Evolutionary conservation across 306 rosid genomes (phyloP), one percentile per base, ranked within the genome.

Genomic region (Malus asiatica): DNA sequence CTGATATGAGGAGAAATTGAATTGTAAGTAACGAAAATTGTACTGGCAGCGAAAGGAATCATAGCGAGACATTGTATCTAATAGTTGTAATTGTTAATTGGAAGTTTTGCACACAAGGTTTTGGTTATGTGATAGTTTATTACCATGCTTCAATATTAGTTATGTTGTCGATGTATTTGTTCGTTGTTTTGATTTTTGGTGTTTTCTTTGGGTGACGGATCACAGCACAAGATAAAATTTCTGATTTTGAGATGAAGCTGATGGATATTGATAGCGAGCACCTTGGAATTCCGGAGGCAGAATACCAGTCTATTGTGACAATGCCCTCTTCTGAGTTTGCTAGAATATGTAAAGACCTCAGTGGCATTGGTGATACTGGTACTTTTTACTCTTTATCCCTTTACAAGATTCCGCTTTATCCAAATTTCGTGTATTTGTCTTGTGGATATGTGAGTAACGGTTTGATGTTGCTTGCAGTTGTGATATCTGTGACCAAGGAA

Each of bases 211-310:
- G 72, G 16, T 46, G 10, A 57, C 57, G 65, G 76, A 58, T 51
- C 58, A 53, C 62, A 86, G 87, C 87, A 0, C 98, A 96, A 78
- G 96, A 92, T 8, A 96, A 96, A 72, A 92, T 92, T 75, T 86
- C 98, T 6, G 97, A 92, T 81, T 96, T 96, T 76, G 99, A 96
- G 90, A 96, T 96, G 98, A 96, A 92, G 83, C 76, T 92, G 82
- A 96, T 96, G 99, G 98, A 92, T 81, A 96, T 92, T 3, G 99
- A 96, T 64, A 96, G 98, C 25, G 99, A 96, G 66, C 99, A 90
- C 58, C 99, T 96, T 68, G 97, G 98, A 46, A 92, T 96, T 66
- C 99, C 98, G 0, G 99, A 92, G 88, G 92, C 97, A 22, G 98
- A 96, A 63, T 92, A 90, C 76, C 97, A 96, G 53, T 96, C 99